phyloP scores from a whole-genome alignment of 768 basidiomycete genomes.

The Paxillus ammoniavirescens region DNA sequence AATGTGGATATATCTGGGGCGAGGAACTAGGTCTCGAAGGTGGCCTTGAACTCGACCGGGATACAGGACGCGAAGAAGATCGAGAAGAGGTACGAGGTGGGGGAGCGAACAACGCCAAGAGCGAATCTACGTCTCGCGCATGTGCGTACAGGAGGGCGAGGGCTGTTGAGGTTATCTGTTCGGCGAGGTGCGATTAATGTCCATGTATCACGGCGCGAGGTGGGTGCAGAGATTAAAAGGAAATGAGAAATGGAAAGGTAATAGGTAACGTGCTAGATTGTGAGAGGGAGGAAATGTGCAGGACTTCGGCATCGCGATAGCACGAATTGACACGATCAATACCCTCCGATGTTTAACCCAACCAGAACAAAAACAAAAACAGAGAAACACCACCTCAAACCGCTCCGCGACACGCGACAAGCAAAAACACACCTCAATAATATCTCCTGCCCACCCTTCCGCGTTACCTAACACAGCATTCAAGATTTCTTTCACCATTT shows the following conservation, averaged over 20 bases:
- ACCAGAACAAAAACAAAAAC: slow-evolving; percentile 37
- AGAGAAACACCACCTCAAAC: neutral
- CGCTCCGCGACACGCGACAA: slow-evolving; percentile 5
- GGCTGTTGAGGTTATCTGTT: slow-evolving; percentile 27
- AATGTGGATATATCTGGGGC: slow-evolving; percentile 1
- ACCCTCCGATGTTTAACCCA: slow-evolving; percentile 46
- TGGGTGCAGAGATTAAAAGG: neutral
- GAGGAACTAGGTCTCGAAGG: slow-evolving; percentile 21
- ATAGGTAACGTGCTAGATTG: slow-evolving; percentile 23
- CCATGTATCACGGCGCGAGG: neutral
- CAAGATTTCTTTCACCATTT: slow-evolving; percentile 69
- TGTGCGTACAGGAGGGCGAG: slow-evolving; percentile 30
- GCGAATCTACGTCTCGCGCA: slow-evolving; percentile 19
- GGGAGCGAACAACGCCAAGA: slow-evolving; percentile 20
- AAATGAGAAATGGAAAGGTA: slow-evolving; percentile 16
- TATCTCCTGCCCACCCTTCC: slow-evolving; percentile 67
- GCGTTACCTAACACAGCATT: slow-evolving; percentile 13
- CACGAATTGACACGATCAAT: slow-evolving; percentile 45
- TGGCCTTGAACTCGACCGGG: slow-evolving; percentile 21
- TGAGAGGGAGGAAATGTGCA: no score
- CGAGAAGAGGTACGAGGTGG: slow-evolving; percentile 1
- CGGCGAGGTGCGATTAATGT: slow-evolving; percentile 19
- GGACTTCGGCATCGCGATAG: no score
- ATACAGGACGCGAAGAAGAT: slow-evolving; percentile 17
- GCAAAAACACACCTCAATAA: slow-evolving; percentile 26